Conservation (phyloP, 345 rosid species). For the Melastoma malabathricum region DNA sequence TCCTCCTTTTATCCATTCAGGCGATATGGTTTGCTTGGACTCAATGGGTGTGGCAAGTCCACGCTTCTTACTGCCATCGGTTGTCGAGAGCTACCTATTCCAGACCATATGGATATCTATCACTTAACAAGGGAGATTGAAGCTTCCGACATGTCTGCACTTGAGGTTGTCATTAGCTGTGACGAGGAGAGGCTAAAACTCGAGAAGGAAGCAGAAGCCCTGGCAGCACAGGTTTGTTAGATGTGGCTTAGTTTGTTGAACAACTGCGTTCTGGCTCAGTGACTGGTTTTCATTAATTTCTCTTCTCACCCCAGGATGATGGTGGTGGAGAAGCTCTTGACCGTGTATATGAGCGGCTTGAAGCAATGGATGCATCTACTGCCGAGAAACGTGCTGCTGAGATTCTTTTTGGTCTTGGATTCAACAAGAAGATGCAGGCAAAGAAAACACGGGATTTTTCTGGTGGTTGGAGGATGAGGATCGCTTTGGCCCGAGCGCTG, state of each 20-base stretch:
- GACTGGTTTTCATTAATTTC: not conserved
- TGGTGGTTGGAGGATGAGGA: slow-evolving; percentile 99
- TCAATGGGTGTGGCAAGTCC: slow-evolving; percentile 97
- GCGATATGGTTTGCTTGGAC: slow-evolving; percentile 93
- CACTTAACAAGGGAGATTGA: slow-evolving; percentile 84
- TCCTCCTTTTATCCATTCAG: slow-evolving; percentile 17
- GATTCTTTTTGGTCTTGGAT: slow-evolving; percentile 92
- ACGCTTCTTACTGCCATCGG: slow-evolving; percentile 87
- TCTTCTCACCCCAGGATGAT: slow-evolving; percentile 44
- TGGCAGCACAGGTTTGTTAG: slow-evolving; percentile 47
- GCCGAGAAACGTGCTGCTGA: slow-evolving; percentile 99
- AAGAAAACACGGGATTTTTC: slow-evolving; percentile 90
- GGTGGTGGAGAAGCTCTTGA: slow-evolving; percentile 97
- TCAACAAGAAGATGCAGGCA: slow-evolving; percentile 77
- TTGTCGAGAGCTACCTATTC: slow-evolving; percentile 80
- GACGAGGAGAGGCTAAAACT: slow-evolving; percentile 85
- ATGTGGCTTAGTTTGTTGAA: no score
- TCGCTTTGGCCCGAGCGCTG: slow-evolving; percentile 92
- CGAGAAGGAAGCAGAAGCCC: slow-evolving; percentile 84
- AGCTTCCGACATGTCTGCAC: slow-evolving; percentile 91
- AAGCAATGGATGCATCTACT: slow-evolving; percentile 88
- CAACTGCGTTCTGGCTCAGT: not conserved
- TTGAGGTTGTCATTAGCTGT: slow-evolving; percentile 79
- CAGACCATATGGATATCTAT: slow-evolving; percentile 90
- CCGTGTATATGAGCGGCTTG: slow-evolving; percentile 77